Percentiles rank a stretch among this genome's conserved stretches.
phyloP scores from a whole-genome alignment of 305 asterid species.

The Solanum chacoense region DNA sequence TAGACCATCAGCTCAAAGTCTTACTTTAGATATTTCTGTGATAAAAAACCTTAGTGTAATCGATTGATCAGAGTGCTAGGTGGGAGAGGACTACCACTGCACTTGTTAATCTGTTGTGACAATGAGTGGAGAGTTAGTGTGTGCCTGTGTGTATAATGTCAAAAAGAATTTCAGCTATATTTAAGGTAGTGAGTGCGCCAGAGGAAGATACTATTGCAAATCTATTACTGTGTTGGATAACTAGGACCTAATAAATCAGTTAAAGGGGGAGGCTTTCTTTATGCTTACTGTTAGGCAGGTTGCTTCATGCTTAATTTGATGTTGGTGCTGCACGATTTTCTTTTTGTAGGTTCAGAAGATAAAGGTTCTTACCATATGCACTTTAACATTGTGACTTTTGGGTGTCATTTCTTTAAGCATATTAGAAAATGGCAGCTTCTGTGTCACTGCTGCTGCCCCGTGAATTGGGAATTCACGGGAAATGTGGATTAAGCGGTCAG shows the following conservation, averaged over 20 bases:
- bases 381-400: conserved; percentile 1
- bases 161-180: background rate
- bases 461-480: conserved; percentile 8
- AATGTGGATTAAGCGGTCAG: conserved; percentile 9
- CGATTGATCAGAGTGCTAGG: background rate
- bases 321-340: background rate
- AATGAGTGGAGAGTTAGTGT: background rate
- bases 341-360: conserved; percentile 5
- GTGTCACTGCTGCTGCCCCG: conserved; percentile 23
- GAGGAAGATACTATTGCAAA: background rate
- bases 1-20: background rate
- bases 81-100: background rate
- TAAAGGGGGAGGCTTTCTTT: background rate
- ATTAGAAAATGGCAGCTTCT: conserved; percentile 25
- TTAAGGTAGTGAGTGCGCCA: background rate
- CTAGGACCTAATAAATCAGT: background rate
- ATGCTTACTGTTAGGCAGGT: background rate
- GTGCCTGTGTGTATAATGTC: background rate
- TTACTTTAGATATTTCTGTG: background rate
- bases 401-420: conserved; percentile 6
- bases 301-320: background rate
- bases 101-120: background rate
- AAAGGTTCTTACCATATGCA: conserved; percentile 1
- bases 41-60: background rate
- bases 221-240: background rate